Base-by-base conservation (phyloP, 495 filamentous ascomycete species). In the Echria macrotheca region DNA sequence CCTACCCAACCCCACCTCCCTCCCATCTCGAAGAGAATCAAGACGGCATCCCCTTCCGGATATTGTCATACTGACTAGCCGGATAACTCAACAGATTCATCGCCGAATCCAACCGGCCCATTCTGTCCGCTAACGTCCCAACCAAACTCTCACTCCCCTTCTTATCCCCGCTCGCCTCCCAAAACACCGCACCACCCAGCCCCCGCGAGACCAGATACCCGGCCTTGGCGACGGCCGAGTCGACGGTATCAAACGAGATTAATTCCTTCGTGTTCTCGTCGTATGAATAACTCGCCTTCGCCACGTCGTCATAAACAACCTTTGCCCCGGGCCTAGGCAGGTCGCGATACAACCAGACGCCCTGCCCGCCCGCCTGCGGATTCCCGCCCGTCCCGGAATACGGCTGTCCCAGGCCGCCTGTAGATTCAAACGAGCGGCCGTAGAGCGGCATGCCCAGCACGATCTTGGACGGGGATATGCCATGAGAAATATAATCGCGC, bases 131-230 rank as follows among this genome's bases (percentile, higher is more conserved):
- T 48, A 85, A 69, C 7, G 74, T 80, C 18, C 70, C 72, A 35
- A 91, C 79, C 66, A 91, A 60, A 59, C 84, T 85, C 29, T 71
- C 73, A 4, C 70, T 68, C 1, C 74, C 79, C 0, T 38, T 57
- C 60, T 77, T 83, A 60, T 96, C 91, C 19, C 79, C 82, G 60
- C 80, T 86, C 19, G 79, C 81, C 68, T 96, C 90, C 90, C 91
- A 96, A 77, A 87, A 96, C 80, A 96, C 91, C 0, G 77, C 83
- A 10, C 91, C 89, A 3, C 86, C 89, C 6, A 95, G 73, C 5
- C 79, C 76, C 41, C 72, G 74, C 11, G 71, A 47, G 53, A 68
- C 63, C 41, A 95, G 75, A 57, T 85, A 95, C 38, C 68, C 61
- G 1, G 75, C 78, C 70, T 96, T 95, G 44, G 58, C 41, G 33